A percentile compares a stretch with the other conserved stretches of the same genome.
Conservation (phyloP, 345 rosid genomes). For the Lagerstroemia speciosa region DNA sequence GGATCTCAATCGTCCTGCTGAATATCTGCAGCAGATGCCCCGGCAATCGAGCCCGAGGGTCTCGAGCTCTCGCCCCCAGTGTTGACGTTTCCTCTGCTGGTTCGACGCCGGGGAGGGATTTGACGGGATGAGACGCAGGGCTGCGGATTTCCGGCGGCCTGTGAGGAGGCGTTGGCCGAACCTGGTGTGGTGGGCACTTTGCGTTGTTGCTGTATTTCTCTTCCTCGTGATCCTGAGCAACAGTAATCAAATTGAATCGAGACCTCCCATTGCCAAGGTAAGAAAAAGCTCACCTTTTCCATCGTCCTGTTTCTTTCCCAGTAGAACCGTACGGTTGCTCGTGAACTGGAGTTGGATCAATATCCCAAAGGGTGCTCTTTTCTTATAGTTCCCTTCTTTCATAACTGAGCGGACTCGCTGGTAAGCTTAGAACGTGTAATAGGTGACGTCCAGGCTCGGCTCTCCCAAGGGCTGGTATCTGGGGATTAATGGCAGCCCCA, state of each 20-base stretch:
- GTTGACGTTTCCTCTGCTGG: background rate
- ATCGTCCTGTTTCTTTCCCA: background rate
- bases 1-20: background rate
- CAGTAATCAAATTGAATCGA: constrained; percentile 53
- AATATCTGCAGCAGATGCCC: background rate
- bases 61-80: background rate
- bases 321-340: background rate
- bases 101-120: background rate
- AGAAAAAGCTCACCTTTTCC: background rate
- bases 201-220: constrained; percentile 21
- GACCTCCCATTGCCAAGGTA: constrained; percentile 42
- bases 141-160: constrained; percentile 47
- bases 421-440: too few species aligned
- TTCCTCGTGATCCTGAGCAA: constrained; percentile 53
- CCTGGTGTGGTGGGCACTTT: constrained; percentile 61
- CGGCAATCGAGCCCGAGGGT: background rate
- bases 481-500: too few species aligned
- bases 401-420: too few species aligned
- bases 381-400: too few species aligned
- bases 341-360: background rate
- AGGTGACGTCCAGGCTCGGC: too few species aligned
- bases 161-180: constrained; percentile 53
- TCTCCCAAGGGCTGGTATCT: too few species aligned
- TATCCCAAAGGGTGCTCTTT: background rate
- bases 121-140: constrained; percentile 58